phyloP scores from a whole-genome alignment of 1,139 yeast genomes.

The Sporopachydermia cereana region DNA sequence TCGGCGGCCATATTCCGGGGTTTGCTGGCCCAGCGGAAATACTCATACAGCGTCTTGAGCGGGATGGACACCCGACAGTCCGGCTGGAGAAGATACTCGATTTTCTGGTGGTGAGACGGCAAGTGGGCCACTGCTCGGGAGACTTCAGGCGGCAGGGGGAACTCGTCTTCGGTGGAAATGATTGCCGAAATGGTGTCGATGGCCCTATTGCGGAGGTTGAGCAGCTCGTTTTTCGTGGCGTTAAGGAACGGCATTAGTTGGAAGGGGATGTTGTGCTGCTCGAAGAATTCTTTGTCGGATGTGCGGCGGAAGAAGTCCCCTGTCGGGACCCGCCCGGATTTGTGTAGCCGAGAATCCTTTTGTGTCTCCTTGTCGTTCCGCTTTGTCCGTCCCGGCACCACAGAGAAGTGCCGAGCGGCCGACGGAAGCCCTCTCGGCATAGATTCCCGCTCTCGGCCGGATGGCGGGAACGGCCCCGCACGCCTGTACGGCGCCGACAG shows the following conservation, averaged over 20 bases:
- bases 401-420: no score
- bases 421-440: no score
- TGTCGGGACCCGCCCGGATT: no score
- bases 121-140: neutral
- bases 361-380: no score
- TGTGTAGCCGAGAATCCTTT: no score
- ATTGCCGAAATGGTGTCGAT: neutral
- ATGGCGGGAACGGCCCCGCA: no score
- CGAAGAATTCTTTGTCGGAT: no score
- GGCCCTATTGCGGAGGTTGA: neutral
- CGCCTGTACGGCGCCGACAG: no score
- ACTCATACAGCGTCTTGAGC: neutral
- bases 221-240: slow-evolving; percentile 4
- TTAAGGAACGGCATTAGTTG: neutral
- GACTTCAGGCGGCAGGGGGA: neutral
- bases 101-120: neutral
- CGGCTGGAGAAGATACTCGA: neutral
- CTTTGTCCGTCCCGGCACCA: no score
- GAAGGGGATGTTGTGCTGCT: neutral
- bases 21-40: neutral
- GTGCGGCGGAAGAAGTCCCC: no score
- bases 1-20: neutral
- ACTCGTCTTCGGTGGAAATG: neutral
- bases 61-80: neutral
- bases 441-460: no score